These are phyloP conservation scores for Clavispora asparagi DNA, from an alignment of 805 yeast genomes.

Conservation along the genomic window DNA sequence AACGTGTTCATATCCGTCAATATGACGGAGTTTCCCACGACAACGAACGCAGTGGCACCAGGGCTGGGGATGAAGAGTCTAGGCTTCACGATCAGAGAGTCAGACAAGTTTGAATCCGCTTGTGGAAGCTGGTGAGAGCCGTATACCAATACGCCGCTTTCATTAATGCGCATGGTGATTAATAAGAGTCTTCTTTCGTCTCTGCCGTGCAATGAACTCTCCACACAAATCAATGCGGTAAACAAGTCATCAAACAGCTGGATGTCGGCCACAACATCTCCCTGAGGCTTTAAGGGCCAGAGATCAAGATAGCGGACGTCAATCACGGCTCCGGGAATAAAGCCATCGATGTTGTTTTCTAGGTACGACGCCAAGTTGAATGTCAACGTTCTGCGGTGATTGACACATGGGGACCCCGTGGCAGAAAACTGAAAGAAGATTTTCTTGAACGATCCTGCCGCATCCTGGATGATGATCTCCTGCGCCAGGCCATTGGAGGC, in stretches of 20 bases:
- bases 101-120: slow-evolving; percentile 11
- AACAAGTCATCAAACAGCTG: slow-evolving; percentile 5
- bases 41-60: slow-evolving; percentile 54
- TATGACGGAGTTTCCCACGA: slow-evolving; percentile 56
- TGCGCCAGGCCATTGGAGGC: slow-evolving; percentile 44
- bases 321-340: slow-evolving; percentile 47
- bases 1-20: slow-evolving; percentile 53
- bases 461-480: slow-evolving; percentile 40
- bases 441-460: slow-evolving; percentile 35
- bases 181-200: slow-evolving; percentile 36
- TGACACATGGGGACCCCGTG: slow-evolving; percentile 23
- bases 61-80: slow-evolving; percentile 54
- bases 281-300: slow-evolving; percentile 40
- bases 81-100: slow-evolving; percentile 29
- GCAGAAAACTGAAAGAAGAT: slow-evolving; percentile 26
- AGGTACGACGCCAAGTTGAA: slow-evolving; percentile 24
- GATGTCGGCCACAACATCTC: slow-evolving; percentile 9
- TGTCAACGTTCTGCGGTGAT: slow-evolving; percentile 19
- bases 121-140: slow-evolving; percentile 66
- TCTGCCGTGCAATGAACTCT: slow-evolving; percentile 7
- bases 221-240: slow-evolving; percentile 9
- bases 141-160: slow-evolving; percentile 47
- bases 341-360: slow-evolving; percentile 32
- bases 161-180: slow-evolving; percentile 48
- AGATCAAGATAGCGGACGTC: slow-evolving; percentile 59